Percentiles rank a stretch among this genome's conserved stretches.
Evolutionary conservation across 2,329 filamentous ascomycete species (phyloP).

Genomic region (Curvularia lunata): DNA sequence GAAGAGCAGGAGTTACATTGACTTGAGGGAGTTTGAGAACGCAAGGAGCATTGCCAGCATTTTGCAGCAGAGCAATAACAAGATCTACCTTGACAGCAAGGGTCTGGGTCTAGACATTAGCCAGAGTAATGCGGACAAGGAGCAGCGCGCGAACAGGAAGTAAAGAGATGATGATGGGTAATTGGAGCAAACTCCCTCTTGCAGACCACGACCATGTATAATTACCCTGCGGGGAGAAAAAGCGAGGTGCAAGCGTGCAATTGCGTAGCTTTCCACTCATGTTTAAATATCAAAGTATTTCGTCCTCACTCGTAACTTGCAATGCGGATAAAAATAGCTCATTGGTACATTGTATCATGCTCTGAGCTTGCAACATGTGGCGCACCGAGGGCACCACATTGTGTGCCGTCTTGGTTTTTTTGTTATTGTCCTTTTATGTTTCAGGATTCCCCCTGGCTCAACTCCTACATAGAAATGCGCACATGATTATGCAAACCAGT

Average conservation of each 20-base stretch:
- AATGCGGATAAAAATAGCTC: not conserved
- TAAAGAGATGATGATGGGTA: slow-evolving; percentile 4
- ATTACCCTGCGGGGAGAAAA: slow-evolving; percentile 23
- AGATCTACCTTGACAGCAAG: slow-evolving; percentile 89
- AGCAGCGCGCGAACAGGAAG: slow-evolving; percentile 40
- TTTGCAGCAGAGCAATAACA: slow-evolving; percentile 89
- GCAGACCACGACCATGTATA: slow-evolving; percentile 32
- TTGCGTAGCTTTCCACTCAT: slow-evolving; percentile 45
- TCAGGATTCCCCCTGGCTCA: not conserved
- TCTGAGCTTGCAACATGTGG: not conserved
- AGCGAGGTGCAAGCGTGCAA: slow-evolving; percentile 26
- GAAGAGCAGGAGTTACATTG: slow-evolving; percentile 97
- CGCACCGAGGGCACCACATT: not conserved
- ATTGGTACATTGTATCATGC: not conserved
- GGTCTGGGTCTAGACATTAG: slow-evolving; percentile 88
- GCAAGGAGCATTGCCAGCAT: slow-evolving; percentile 86
- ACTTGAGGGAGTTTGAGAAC: slow-evolving; percentile 98
- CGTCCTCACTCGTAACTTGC: not conserved
- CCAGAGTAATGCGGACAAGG: slow-evolving; percentile 51
- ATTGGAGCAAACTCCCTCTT: not conserved
- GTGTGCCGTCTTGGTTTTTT: not conserved
- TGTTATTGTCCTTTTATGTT: not conserved
- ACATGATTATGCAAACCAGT: not conserved
- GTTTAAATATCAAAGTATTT: slow-evolving; percentile 32
- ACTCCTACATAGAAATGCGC: not conserved